Conservation (phyloP, 2,329 filamentous ascomycete species). For the Ophiostoma populinum region DNA sequence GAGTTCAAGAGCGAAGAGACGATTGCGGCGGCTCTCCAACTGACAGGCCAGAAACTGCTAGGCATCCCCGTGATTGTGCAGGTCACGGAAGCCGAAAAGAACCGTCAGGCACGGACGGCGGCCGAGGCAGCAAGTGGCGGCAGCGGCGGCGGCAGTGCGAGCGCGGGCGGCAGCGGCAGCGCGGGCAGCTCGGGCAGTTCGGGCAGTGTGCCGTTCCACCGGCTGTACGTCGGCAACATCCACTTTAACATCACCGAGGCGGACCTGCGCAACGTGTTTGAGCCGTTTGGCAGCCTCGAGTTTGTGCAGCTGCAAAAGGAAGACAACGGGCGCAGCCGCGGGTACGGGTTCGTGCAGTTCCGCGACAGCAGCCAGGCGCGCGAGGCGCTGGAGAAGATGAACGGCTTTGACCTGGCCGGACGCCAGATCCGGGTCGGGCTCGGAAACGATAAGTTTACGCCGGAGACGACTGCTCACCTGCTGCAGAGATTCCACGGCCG, state of each 20-base stretch:
- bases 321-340: conserved; percentile 73
- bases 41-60: conserved; percentile 96
- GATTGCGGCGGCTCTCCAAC: conserved; percentile 81
- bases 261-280: conserved; percentile 90
- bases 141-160: neutral
- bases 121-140: conserved; percentile 41
- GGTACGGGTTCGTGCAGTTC: conserved; percentile 98
- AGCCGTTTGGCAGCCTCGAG: conserved; percentile 92
- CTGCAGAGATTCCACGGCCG: conserved; percentile 81
- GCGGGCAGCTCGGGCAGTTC: conserved; percentile 34
- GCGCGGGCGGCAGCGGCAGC: neutral
- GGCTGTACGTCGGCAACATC: conserved; percentile 96
- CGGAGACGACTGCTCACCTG: conserved; percentile 85
- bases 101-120: conserved; percentile 71
- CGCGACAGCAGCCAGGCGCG: conserved; percentile 79
- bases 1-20: conserved; percentile 96
- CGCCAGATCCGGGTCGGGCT: conserved; percentile 96
- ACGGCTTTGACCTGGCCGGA: conserved; percentile 93
- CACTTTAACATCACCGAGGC: conserved; percentile 98
- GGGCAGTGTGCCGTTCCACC: conserved; percentile 86
- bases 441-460: conserved; percentile 99
- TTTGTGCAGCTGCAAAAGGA: conserved; percentile 97
- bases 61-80: conserved; percentile 98
- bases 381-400: conserved; percentile 96
- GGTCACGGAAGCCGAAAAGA: conserved; percentile 97